phyloP scores from a whole-genome alignment of 2,329 filamentous ascomycete species.

The Neonectria hederae region DNA sequence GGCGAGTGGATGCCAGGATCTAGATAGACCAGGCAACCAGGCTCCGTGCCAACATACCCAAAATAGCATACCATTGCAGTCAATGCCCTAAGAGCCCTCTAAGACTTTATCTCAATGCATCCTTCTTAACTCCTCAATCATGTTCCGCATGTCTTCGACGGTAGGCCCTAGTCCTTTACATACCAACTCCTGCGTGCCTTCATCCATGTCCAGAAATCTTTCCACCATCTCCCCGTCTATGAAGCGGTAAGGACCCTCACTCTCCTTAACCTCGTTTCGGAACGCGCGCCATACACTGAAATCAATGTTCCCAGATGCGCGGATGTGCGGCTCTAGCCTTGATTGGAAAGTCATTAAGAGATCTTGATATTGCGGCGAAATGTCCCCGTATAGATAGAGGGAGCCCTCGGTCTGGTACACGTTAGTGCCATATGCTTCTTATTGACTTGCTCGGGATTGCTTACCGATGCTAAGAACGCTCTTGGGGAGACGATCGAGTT shows the following conservation, averaged over 20 bases:
- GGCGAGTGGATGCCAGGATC: constrained; percentile 19
- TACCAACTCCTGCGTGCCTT: constrained; percentile 63
- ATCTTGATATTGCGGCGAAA: constrained; percentile 77
- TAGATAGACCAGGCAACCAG: background rate
- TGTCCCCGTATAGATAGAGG: constrained; percentile 88
- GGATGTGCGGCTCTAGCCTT: constrained; percentile 72
- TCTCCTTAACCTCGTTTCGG: constrained; percentile 75
- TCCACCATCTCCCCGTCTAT: constrained; percentile 94
- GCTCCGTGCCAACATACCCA: constrained; percentile 9
- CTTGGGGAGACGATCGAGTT: constrained; percentile 78
- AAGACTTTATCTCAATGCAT: constrained; percentile 59
- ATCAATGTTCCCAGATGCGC: constrained; percentile 75
- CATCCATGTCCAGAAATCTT: constrained; percentile 77
- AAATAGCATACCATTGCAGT: background rate
- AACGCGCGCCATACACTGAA: constrained; percentile 88
- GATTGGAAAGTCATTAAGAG: constrained; percentile 84
- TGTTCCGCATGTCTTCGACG: constrained; percentile 69
- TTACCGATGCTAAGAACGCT: constrained; percentile 89
- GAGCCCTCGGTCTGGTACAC: constrained; percentile 79
- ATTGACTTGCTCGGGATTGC: constrained; percentile 40
- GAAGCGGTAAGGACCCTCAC: constrained; percentile 84
- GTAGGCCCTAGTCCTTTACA: constrained; percentile 66
- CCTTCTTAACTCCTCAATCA: constrained; percentile 70
- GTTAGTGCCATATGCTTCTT: constrained; percentile 24
- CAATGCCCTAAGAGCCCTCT: background rate